Evolutionary conservation across 208 protist genomes (phyloP).

Genomic region (Sergeia podlipaevii): DNA sequence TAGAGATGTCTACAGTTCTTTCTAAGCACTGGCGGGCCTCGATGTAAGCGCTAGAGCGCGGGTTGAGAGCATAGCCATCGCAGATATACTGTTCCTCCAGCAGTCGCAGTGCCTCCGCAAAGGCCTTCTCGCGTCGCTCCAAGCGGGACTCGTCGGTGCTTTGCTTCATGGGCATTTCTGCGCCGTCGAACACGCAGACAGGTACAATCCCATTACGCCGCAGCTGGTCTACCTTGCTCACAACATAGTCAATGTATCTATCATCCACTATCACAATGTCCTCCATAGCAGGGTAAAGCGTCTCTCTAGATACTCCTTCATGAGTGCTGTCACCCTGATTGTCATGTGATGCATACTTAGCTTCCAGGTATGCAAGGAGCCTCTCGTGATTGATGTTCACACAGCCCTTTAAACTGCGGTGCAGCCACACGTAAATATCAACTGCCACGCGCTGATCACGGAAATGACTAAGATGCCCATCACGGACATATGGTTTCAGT

Average conservation of each 20-base stretch:
- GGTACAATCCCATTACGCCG: slow-evolving; percentile 64
- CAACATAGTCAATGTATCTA: slow-evolving; percentile 25
- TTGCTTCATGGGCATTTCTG: slow-evolving; percentile 73
- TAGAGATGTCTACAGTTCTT: slow-evolving; percentile 71
- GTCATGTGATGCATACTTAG: too few species aligned
- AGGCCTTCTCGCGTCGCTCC: slow-evolving; percentile 21
- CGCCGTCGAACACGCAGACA: slow-evolving; percentile 82
- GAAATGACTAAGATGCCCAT: slow-evolving; percentile 75
- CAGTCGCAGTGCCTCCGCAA: slow-evolving; percentile 30
- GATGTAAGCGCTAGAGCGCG: slow-evolving; percentile 9
- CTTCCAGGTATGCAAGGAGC: slow-evolving; percentile 21
- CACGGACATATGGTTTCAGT: slow-evolving; percentile 63
- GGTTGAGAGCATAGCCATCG: slow-evolving; percentile 9
- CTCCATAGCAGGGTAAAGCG: slow-evolving; percentile 15
- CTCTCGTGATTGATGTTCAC: slow-evolving; percentile 28
- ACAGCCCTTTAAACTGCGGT: slow-evolving; percentile 45
- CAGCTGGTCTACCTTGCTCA: slow-evolving; percentile 35
- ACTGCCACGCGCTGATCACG: slow-evolving; percentile 68
- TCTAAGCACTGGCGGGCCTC: slow-evolving; percentile 52
- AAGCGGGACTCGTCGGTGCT: slow-evolving; percentile 53
- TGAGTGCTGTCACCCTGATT: too few species aligned
- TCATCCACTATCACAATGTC: slow-evolving; percentile 27
- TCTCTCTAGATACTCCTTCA: not conserved
- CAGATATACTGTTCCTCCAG: slow-evolving; percentile 36
- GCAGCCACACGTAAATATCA: slow-evolving; percentile 91